Conservation (phyloP, 2,329 filamentous ascomycete species). For the Tolypocladium ovalisporum region DNA sequence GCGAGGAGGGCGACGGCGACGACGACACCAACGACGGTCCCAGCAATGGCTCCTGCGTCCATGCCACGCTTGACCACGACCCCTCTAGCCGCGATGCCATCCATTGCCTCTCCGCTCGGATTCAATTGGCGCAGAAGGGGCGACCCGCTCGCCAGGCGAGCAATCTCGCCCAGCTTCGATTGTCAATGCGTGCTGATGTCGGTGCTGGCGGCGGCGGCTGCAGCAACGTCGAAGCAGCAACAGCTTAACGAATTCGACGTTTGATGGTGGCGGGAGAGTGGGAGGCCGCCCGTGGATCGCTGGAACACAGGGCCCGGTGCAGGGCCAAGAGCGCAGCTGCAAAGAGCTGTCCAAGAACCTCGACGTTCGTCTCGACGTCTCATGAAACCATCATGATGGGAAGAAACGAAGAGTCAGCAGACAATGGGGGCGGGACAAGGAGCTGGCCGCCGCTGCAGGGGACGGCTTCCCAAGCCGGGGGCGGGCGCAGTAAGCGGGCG, state of each 20-base stretch:
- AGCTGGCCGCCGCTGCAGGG: neutral
- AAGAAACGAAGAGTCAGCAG: neutral
- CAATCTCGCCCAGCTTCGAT: neutral
- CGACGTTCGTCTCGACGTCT: neutral
- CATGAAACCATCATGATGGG: neutral
- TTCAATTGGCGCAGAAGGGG: neutral
- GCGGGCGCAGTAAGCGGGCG: neutral
- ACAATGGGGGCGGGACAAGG: neutral
- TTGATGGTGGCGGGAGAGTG: neutral
- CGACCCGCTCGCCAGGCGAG: neutral
- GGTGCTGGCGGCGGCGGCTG: neutral
- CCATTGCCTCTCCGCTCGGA: neutral
- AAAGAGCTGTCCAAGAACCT: neutral
- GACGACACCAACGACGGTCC: slow-evolving; percentile 24
- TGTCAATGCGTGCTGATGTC: neutral
- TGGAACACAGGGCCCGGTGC: neutral
- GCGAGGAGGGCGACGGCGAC: slow-evolving; percentile 20
- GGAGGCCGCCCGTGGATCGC: slow-evolving; percentile 4
- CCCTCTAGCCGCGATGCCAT: slow-evolving; percentile 3
- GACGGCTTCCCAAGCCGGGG: neutral
- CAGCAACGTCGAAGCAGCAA: neutral
- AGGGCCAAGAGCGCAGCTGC: neutral
- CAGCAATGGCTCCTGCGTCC: slow-evolving; percentile 24
- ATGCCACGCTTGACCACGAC: slow-evolving; percentile 16
- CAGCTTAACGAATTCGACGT: neutral